phyloP scores from a whole-genome alignment of 352 stramenopile species.

The Achlya hypogyna region DNA sequence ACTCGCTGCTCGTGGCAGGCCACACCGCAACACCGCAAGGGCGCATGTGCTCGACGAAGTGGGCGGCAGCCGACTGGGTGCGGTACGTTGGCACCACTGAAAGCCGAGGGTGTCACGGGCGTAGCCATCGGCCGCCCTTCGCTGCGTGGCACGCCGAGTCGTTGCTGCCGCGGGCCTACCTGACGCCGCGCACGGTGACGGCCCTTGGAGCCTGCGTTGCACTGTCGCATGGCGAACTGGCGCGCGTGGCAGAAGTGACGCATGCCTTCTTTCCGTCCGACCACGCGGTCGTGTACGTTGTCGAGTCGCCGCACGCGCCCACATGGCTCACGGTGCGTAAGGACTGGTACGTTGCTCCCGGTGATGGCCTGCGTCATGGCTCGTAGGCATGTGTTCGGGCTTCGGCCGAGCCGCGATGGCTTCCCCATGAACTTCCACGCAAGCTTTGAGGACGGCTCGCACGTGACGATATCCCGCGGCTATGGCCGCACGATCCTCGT shows the following conservation, averaged over 20 bases:
- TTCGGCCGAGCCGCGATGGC: constrained; percentile 26
- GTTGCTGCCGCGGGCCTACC: constrained; percentile 33
- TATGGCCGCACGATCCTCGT: constrained; percentile 32
- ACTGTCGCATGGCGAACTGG: constrained; percentile 41
- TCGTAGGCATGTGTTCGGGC: constrained; percentile 46
- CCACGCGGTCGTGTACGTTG: constrained; percentile 49
- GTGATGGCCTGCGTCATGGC: background rate
- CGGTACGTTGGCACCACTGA: constrained; percentile 17
- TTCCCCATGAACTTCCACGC: constrained; percentile 43
- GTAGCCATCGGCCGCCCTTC: constrained; percentile 45
- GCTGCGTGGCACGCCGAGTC: constrained; percentile 52
- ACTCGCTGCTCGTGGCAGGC: constrained; percentile 44
- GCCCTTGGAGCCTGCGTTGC: constrained; percentile 38
- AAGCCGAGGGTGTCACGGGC: background rate
- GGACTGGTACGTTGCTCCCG: constrained; percentile 27
- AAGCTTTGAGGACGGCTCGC: constrained; percentile 43
- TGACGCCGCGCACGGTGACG: constrained; percentile 46
- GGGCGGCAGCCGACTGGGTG: constrained; percentile 48
- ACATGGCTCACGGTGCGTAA: constrained; percentile 63
- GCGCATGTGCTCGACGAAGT: constrained; percentile 34
- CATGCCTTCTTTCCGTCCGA: constrained; percentile 55
- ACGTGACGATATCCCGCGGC: constrained; percentile 35
- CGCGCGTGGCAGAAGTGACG: constrained; percentile 33
- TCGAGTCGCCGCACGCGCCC: constrained; percentile 31
- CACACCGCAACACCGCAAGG: constrained; percentile 42